Evolutionary conservation across 345 rosid genomes (phyloP).

Genomic region (Boechera divaricarpa): DNA sequence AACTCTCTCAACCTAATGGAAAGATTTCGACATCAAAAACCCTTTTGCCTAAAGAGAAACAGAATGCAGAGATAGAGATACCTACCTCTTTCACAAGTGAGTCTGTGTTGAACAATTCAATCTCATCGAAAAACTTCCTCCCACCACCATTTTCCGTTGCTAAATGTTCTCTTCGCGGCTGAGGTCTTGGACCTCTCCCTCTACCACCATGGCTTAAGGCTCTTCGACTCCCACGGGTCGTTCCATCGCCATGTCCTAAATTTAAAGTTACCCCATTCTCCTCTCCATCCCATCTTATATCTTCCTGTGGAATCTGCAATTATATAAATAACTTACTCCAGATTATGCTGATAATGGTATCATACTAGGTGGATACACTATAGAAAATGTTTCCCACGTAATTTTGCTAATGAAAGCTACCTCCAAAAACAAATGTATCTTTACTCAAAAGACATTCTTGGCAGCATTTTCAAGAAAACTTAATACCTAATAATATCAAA

Average conservation of each 20-base stretch:
- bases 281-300: conserved; percentile 82
- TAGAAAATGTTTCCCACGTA: background rate
- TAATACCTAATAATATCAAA: background rate
- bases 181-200: conserved; percentile 65
- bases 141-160: conserved; percentile 54
- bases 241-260: conserved; percentile 52
- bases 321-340: background rate
- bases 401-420: background rate
- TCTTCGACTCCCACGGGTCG: conserved; percentile 54
- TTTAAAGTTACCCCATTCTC: conserved; percentile 63
- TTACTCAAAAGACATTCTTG: background rate
- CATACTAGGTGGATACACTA: conserved; percentile 11
- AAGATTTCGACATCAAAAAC: conserved; percentile 6
- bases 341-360: background rate
- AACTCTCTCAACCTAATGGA: conserved; percentile 75
- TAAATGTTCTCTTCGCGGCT: conserved; percentile 54
- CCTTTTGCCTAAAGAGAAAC: background rate
- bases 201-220: conserved; percentile 52
- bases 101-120: conserved; percentile 83
- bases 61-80: background rate
- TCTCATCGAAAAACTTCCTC: conserved; percentile 62
- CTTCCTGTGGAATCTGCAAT: conserved; percentile 72
- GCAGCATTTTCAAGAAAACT: conserved; percentile 1
- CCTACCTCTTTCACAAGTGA: conserved; percentile 81
- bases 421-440: background rate